These are phyloP conservation scores for Coemansia sp. DNA, from an alignment of 192 early-diverging fungal genomes.

Conservation along the genomic window DNA sequence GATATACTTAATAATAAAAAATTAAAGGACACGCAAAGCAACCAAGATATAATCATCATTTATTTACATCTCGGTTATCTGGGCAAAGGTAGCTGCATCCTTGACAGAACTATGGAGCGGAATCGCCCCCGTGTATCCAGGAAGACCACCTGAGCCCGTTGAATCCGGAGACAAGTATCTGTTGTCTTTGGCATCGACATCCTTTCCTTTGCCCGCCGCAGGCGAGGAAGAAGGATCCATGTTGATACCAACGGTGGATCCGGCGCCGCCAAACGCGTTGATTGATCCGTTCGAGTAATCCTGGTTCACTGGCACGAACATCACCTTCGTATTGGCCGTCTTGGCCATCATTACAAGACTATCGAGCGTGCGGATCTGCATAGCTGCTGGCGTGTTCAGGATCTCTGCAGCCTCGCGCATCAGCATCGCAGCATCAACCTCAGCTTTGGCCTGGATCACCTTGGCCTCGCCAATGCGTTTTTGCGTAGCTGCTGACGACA, in stretches of 20 bases:
- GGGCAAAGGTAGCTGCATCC: slow-evolving; percentile 25
- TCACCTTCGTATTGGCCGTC: slow-evolving; percentile 68
- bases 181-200: slow-evolving; percentile 9
- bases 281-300: slow-evolving; percentile 50
- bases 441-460: slow-evolving; percentile 85
- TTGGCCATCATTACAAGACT: slow-evolving; percentile 79
- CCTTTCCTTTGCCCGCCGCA: slow-evolving; percentile 4
- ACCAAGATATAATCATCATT: too few species aligned
- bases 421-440: slow-evolving; percentile 84
- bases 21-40: too few species aligned
- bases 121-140: slow-evolving; percentile 12
- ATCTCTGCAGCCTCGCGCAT: slow-evolving; percentile 95
- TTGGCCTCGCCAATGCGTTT: slow-evolving; percentile 89
- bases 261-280: slow-evolving; percentile 52
- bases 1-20: background rate
- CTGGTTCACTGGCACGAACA: slow-evolving; percentile 67
- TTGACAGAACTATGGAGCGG: slow-evolving; percentile 31
- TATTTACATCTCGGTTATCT: slow-evolving; percentile 37
- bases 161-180: slow-evolving; percentile 10
- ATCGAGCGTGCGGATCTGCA: slow-evolving; percentile 90
- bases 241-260: slow-evolving; percentile 27
- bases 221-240: background rate
- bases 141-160: slow-evolving; percentile 13
- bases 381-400: slow-evolving; percentile 76
- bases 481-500: slow-evolving; percentile 85